These are phyloP conservation scores for Boletus semigastroideus DNA, from an alignment of 1,284 basidiomycete genomes.

Conservation along the genomic window DNA sequence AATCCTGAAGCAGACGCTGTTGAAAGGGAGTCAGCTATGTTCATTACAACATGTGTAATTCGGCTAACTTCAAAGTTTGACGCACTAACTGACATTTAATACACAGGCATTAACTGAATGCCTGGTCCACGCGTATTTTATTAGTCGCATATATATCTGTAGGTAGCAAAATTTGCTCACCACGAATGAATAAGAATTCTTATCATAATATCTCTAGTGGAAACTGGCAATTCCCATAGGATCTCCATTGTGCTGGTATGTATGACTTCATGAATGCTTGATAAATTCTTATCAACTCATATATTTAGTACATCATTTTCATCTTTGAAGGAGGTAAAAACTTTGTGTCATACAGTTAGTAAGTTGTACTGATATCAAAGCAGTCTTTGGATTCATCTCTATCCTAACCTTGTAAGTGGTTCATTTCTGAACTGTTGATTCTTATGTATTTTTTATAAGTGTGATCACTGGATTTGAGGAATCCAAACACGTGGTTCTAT, in stretches of 20 bases:
- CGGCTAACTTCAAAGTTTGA: neutral
- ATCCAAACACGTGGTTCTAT: neutral
- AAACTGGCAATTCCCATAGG: neutral
- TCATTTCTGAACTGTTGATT: neutral
- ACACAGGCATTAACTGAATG: conserved; percentile 19
- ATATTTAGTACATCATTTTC: conserved; percentile 13
- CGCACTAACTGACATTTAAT: conserved; percentile 7
- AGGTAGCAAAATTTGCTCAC: neutral
- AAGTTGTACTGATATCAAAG: neutral
- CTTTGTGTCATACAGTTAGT: neutral
- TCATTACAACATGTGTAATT: conserved; percentile 18
- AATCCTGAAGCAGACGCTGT: neutral
- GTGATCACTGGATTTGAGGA: neutral
- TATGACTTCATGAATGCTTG: neutral
- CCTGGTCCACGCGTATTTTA: conserved; percentile 26
- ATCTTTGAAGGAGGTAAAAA: conserved; percentile 24
- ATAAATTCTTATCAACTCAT: conserved; percentile 1
- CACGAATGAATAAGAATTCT: neutral
- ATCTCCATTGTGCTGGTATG: conserved; percentile 20
- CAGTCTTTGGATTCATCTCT: conserved; percentile 38
- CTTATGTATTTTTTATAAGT: conserved; percentile 1
- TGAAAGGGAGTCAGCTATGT: conserved; percentile 12
- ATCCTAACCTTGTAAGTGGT: conserved; percentile 29
- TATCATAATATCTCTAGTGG: conserved; percentile 14
- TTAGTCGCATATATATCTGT: conserved; percentile 26